phyloP scores from a whole-genome alignment of 441 rosid genomes.

The Bocquillonia castaneifolia region DNA sequence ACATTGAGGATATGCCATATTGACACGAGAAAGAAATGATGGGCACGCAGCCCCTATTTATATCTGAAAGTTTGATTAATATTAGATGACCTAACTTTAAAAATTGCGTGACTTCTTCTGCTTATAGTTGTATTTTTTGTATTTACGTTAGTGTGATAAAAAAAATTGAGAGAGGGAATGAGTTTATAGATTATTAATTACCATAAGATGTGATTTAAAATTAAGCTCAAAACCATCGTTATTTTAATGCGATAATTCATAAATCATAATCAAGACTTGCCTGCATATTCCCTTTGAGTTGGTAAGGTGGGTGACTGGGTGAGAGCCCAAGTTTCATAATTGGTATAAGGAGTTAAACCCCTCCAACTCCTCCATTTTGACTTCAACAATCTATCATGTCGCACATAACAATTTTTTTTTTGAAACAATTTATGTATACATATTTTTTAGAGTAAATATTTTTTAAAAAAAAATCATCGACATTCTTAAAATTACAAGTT shows the following conservation, averaged over 20 bases:
- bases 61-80: conserved; percentile 27
- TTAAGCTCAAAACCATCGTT: too few species aligned
- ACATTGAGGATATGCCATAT: not conserved
- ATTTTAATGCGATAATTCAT: too few species aligned
- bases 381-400: not conserved
- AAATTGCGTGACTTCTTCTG: conserved; percentile 24
- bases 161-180: not conserved
- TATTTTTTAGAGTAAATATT: too few species aligned
- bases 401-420: too few species aligned
- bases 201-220: too few species aligned
- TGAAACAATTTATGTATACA: too few species aligned
- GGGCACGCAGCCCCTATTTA: not conserved
- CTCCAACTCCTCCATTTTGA: not conserved
- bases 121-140: not conserved
- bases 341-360: conserved; percentile 13
- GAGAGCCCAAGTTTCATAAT: not conserved
- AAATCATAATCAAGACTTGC: not conserved
- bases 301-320: conserved; percentile 21
- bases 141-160: not conserved
- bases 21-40: not conserved
- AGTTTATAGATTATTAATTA: not conserved
- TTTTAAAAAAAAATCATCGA: too few species aligned
- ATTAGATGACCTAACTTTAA: conserved; percentile 66
- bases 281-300: not conserved
- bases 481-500: too few species aligned